Evolutionary conservation across 2,329 filamentous ascomycete species (phyloP).

Genomic region (Penicillium polonicum): DNA sequence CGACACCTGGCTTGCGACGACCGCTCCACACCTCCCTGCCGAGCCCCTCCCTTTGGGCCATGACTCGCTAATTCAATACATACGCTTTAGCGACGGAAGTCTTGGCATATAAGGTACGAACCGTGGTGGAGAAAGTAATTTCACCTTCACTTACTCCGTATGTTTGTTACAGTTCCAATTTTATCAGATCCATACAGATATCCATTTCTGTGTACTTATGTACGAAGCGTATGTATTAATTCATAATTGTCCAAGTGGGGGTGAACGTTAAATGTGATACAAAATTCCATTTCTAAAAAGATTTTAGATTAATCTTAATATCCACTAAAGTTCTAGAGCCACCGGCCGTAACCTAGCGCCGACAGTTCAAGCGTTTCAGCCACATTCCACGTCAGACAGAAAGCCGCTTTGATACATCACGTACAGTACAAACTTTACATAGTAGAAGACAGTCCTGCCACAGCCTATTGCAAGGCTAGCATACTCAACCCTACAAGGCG

Average conservation of each 20-base stretch:
- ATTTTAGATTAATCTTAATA: neutral
- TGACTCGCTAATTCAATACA: constrained; percentile 8
- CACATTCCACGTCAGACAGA: neutral
- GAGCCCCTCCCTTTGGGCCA: constrained; percentile 4
- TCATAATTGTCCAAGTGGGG: neutral
- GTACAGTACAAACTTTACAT: neutral
- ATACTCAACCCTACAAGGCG: constrained; percentile 2
- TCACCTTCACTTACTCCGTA: neutral
- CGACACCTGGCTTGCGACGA: constrained; percentile 12
- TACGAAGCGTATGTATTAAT: neutral
- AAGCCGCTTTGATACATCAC: constrained; percentile 1
- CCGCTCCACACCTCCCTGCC: constrained; percentile 5
- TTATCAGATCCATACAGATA: neutral
- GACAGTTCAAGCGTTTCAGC: constrained; percentile 1
- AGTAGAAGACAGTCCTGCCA: neutral
- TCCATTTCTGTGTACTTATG: neutral
- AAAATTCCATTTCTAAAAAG: neutral
- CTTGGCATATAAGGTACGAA: constrained; percentile 11
- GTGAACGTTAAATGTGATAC: neutral
- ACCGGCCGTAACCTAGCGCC: neutral
- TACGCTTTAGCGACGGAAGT: neutral
- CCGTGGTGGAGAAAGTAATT: neutral
- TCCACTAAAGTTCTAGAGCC: neutral
- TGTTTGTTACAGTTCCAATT: neutral
- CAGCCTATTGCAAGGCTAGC: neutral